A percentile compares a stretch with the other conserved stretches of the same genome.
Conservation (phyloP, 139 green algal genomes). For the Auxenochlorella pyrenoidosa region DNA sequence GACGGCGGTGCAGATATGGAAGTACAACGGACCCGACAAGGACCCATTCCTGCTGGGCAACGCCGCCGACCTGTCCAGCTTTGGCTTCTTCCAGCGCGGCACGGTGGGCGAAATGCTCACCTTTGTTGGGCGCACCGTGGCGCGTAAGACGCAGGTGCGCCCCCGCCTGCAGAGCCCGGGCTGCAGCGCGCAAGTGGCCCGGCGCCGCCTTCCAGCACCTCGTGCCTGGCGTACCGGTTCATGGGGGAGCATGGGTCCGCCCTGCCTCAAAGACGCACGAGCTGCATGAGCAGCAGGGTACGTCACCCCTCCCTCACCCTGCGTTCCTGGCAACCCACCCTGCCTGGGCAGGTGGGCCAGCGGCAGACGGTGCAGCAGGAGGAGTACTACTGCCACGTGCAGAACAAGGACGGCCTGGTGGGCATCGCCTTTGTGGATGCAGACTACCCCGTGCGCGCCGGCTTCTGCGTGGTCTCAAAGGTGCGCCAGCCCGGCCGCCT, state of each 20-base stretch:
- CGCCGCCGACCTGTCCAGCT: constrained; percentile 87
- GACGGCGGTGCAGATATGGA: constrained; percentile 72
- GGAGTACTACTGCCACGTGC: constrained; percentile 95
- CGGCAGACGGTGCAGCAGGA: constrained; percentile 83
- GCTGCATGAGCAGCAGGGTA: not conserved
- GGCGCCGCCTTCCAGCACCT: no score
- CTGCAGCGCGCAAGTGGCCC: no score
- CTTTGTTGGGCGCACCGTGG: constrained; percentile 94
- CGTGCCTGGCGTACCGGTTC: no score
- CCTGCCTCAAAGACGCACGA: not conserved
- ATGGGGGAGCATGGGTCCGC: no score
- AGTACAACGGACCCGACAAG: constrained; percentile 72
- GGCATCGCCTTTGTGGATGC: constrained; percentile 91
- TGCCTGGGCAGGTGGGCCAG: constrained; percentile 47
- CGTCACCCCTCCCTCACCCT: no score
- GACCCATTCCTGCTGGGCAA: constrained; percentile 82
- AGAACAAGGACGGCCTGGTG: constrained; percentile 89
- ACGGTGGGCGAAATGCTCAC: constrained; percentile 93
- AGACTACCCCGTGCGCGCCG: constrained; percentile 92
- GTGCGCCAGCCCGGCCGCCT: not conserved
- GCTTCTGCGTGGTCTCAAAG: constrained; percentile 94
- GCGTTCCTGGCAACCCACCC: no score
- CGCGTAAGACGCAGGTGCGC: constrained; percentile 79
- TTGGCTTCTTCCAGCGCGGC: constrained; percentile 93
- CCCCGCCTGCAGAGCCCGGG: not conserved